Percentiles rank a stretch among this genome's conserved stretches.
Conservation (phyloP, 768 basidiomycete species). For the Leccinellum luteum region DNA sequence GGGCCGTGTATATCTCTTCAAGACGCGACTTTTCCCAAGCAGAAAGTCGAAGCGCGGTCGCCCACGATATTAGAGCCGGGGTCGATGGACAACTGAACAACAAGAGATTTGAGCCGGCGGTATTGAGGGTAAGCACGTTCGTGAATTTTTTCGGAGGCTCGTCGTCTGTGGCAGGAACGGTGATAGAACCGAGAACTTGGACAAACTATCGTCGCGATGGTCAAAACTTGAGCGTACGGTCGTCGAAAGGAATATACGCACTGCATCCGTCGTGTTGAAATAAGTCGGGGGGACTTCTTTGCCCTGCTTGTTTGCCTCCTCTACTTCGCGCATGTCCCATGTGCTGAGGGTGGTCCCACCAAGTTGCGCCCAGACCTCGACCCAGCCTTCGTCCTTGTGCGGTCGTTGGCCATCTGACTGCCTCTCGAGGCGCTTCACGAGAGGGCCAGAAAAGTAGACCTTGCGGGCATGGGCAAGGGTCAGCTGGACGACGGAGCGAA, state of each 20-base stretch:
- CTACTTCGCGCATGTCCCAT: constrained; percentile 89
- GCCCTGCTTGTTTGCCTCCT: constrained; percentile 77
- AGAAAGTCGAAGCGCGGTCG: constrained; percentile 83
- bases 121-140: constrained; percentile 89
- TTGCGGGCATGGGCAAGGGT: constrained; percentile 79
- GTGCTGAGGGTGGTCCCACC: constrained; percentile 86
- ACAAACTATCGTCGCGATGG: constrained; percentile 53
- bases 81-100: constrained; percentile 83
- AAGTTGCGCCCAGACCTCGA: constrained; percentile 86
- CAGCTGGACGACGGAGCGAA: constrained; percentile 73
- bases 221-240: constrained; percentile 3
- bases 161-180: constrained; percentile 52
- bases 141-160: constrained; percentile 56
- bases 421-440: constrained; percentile 75
- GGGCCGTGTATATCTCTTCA: constrained; percentile 97
- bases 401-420: constrained; percentile 71
- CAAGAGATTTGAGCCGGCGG: constrained; percentile 87
- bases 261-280: constrained; percentile 85
- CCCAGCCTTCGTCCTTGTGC: constrained; percentile 74
- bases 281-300: constrained; percentile 84
- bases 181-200: constrained; percentile 73
- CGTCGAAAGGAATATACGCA: constrained; percentile 39
- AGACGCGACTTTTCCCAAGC: constrained; percentile 94
- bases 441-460: constrained; percentile 83
- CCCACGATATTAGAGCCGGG: constrained; percentile 78